phyloP scores from a whole-genome alignment of 1,284 basidiomycete species.

The Sparassis latifolia region DNA sequence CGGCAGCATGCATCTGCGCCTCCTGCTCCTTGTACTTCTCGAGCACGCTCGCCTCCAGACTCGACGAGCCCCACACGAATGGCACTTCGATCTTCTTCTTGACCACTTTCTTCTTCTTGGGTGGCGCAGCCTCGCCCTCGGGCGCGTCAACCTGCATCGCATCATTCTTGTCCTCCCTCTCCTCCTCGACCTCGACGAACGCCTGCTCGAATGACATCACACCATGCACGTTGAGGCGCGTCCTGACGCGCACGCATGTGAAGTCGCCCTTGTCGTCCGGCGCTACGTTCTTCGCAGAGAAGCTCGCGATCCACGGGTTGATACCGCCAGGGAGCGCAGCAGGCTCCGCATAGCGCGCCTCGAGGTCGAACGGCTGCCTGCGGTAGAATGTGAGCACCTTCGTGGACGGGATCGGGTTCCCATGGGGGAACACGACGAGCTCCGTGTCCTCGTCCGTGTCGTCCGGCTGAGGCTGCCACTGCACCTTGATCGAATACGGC shows the following conservation, averaged over 20 bases:
- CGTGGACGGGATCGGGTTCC: constrained; percentile 83
- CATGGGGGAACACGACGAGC: constrained; percentile 79
- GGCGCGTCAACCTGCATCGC: constrained; percentile 66
- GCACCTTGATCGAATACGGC: constrained; percentile 81
- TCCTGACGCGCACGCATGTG: constrained; percentile 83
- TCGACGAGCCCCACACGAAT: constrained; percentile 58
- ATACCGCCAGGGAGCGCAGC: constrained; percentile 63
- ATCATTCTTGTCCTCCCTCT: constrained; percentile 67
- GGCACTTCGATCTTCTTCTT: constrained; percentile 79
- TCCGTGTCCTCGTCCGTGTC: constrained; percentile 87
- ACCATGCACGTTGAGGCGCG: constrained; percentile 80
- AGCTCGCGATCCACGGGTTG: constrained; percentile 79
- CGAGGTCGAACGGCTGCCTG: constrained; percentile 79
- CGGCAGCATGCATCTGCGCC: constrained; percentile 79
- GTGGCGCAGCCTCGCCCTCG: constrained; percentile 38
- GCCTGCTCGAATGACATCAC: constrained; percentile 80
- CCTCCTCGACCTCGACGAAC: constrained; percentile 79
- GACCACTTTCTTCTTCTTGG: constrained; percentile 77
- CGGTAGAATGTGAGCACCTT: constrained; percentile 95
- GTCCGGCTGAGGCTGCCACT: constrained; percentile 69
- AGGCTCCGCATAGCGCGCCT: constrained; percentile 76
- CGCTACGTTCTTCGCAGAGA: constrained; percentile 77
- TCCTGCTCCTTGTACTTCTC: constrained; percentile 74
- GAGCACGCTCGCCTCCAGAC: constrained; percentile 56
- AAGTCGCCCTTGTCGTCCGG: constrained; percentile 64